Percentiles rank a stretch among this genome's conserved stretches.
Evolutionary conservation across 805 yeast genomes (phyloP).

Genomic region (Tanozyma kutaoensis): DNA sequence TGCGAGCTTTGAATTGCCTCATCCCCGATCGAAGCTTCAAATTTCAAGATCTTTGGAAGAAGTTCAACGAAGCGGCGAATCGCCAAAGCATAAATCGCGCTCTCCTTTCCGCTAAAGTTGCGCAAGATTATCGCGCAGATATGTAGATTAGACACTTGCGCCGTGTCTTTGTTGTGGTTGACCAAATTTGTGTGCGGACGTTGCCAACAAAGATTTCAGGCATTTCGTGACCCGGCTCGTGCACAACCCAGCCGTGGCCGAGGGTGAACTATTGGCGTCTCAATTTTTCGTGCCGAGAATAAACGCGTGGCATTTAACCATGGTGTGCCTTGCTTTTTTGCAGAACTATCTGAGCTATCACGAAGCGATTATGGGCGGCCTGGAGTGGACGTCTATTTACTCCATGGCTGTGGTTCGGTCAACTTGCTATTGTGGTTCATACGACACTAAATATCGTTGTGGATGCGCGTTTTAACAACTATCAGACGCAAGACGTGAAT

Average conservation of each 20-base stretch:
- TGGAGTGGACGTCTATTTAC: constrained; percentile 93
- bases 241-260: constrained; percentile 56
- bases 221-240: constrained; percentile 38
- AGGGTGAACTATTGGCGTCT: constrained; percentile 65
- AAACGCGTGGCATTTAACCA: constrained; percentile 70
- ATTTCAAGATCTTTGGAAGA: too few species aligned
- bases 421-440: constrained; percentile 71
- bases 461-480: constrained; percentile 57
- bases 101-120: too few species aligned
- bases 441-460: constrained; percentile 80
- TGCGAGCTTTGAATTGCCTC: too few species aligned
- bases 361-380: constrained; percentile 72
- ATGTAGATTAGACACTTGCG: too few species aligned
- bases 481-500: constrained; percentile 32
- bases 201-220: too few species aligned
- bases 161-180: too few species aligned
- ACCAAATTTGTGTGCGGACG: too few species aligned
- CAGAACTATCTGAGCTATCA: constrained; percentile 56
- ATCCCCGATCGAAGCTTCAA: too few species aligned
- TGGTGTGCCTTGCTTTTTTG: constrained; percentile 62
- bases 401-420: constrained; percentile 55
- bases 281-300: constrained; percentile 49
- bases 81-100: too few species aligned
- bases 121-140: too few species aligned
- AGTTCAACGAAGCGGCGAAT: too few species aligned